phyloP scores from a whole-genome alignment of 495 filamentous ascomycete species.

The Penicillium pancosmium region DNA sequence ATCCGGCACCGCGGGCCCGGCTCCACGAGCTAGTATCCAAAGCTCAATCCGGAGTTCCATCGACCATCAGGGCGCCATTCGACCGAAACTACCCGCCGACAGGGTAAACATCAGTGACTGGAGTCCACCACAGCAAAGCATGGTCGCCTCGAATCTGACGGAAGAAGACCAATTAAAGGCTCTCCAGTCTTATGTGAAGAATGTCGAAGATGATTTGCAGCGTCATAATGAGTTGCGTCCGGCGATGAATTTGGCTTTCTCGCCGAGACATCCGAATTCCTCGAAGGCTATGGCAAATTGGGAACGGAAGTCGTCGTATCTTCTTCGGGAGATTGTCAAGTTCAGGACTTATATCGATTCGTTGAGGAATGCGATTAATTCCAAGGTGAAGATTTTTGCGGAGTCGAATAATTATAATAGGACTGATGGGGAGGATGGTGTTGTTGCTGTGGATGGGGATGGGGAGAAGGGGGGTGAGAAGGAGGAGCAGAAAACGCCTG shows the following conservation, averaged over 20 bases:
- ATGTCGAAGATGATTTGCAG: slow-evolving; percentile 82
- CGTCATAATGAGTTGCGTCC: slow-evolving; percentile 83
- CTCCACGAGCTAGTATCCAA: slow-evolving; percentile 63
- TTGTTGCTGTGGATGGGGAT: neutral
- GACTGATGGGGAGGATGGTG: slow-evolving; percentile 1
- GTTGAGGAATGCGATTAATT: slow-evolving; percentile 59
- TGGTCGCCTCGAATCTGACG: slow-evolving; percentile 74
- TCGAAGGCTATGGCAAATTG: slow-evolving; percentile 89
- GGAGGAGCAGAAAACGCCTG: neutral
- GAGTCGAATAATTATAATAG: slow-evolving; percentile 6
- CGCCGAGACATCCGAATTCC: slow-evolving; percentile 80
- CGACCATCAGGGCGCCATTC: slow-evolving; percentile 56
- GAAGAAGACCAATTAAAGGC: slow-evolving; percentile 82
- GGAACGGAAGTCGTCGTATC: slow-evolving; percentile 91
- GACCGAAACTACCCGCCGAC: slow-evolving; percentile 80
- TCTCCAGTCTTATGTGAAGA: slow-evolving; percentile 76
- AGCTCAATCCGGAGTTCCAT: slow-evolving; percentile 72
- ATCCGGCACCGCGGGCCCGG: slow-evolving; percentile 23
- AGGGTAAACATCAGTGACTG: slow-evolving; percentile 85
- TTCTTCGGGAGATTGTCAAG: slow-evolving; percentile 94
- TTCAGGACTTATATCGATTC: slow-evolving; percentile 93
- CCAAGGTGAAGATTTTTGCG: slow-evolving; percentile 56
- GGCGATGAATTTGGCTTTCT: slow-evolving; percentile 87
- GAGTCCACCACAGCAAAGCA: slow-evolving; percentile 88
- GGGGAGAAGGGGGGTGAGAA: neutral